Evolutionary conservation across 306 rosid species (phyloP).

Genomic region (Prunus persica): Prunus_persica_NCBIv2 NC_034009.1:32147501-32148000

Average conservation of each 20-base stretch:
- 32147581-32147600: too few relatives aligned
- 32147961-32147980: not conserved
- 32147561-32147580: too few relatives aligned
- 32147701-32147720: conserved; percentile 63
- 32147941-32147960: not conserved
- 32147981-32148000: conserved; percentile 49
- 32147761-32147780: conserved; percentile 73
- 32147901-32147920: not conserved
- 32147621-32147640: conserved; percentile 55
- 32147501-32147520: too few relatives aligned
- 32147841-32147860: conserved; percentile 69
- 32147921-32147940: not conserved
- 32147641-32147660: conserved; percentile 79
- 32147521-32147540: not conserved
- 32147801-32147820: conserved; percentile 60
- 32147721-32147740: conserved; percentile 43
- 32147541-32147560: not conserved
- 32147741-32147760: conserved; percentile 45
- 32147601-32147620: conserved; percentile 27
- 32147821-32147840: conserved; percentile 66
- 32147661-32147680: conserved; percentile 64
- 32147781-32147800: conserved; percentile 57
- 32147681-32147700: conserved; percentile 72
- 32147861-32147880: not conserved
- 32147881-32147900: not conserved